Evolutionary conservation across 768 basidiomycete species (phyloP).

Genomic region (Sistotremastrum niveocremeum): DNA sequence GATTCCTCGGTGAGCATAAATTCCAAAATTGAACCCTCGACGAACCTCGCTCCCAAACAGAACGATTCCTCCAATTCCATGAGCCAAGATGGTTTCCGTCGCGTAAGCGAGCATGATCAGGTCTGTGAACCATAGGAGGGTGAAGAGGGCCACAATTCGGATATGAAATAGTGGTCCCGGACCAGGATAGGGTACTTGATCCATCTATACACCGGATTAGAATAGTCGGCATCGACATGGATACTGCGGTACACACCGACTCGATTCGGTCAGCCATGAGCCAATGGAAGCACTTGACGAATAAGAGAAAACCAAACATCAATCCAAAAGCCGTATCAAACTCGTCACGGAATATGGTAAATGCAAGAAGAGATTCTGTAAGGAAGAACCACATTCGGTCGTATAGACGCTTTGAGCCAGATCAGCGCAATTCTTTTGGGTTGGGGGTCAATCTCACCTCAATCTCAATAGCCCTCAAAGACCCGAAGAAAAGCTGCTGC

Average conservation of each 20-base stretch:
- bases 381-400: conserved; percentile 96
- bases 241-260: conserved; percentile 48
- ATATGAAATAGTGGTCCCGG: conserved; percentile 75
- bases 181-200: conserved; percentile 83
- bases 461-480: conserved; percentile 74
- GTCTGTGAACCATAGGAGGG: conserved; percentile 64
- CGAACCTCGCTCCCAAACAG: conserved; percentile 88
- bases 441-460: conserved; percentile 46
- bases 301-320: conserved; percentile 90
- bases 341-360: conserved; percentile 95
- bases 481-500: conserved; percentile 85
- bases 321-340: conserved; percentile 86
- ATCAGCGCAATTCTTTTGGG: not conserved
- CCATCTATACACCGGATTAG: conserved; percentile 53
- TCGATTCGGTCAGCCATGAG: conserved; percentile 89
- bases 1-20: not conserved
- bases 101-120: conserved; percentile 66
- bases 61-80: conserved; percentile 83
- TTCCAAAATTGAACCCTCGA: conserved; percentile 2
- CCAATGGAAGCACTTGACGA: conserved; percentile 98
- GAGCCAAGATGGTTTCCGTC: conserved; percentile 61
- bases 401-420: conserved; percentile 67
- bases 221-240: not conserved
- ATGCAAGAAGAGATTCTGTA: conserved; percentile 89
- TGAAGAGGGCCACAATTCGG: conserved; percentile 62